Conservation (phyloP, 768 basidiomycete genomes). For the Exsudoporus frostii region DNA sequence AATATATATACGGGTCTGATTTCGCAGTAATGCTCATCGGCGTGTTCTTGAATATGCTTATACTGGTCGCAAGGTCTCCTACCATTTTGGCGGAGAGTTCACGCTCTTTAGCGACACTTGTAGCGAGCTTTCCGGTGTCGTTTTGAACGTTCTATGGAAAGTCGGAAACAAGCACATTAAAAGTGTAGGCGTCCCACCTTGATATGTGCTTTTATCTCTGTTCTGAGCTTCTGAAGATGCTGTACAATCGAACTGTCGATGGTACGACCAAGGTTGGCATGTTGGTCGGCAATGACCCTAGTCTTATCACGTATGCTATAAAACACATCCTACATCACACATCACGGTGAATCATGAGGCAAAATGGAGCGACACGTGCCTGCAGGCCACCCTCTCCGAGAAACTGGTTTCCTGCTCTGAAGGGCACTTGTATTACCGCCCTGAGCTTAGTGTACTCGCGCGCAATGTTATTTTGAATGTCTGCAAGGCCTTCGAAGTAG, state of each 20-base stretch:
- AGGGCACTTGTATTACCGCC: slow-evolving; percentile 96
- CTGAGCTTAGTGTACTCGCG: slow-evolving; percentile 91
- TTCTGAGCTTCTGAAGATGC: slow-evolving; percentile 90
- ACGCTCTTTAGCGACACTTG: slow-evolving; percentile 88
- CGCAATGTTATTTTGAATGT: slow-evolving; percentile 94
- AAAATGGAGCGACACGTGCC: slow-evolving; percentile 36
- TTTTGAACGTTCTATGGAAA: slow-evolving; percentile 79
- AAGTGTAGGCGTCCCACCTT: slow-evolving; percentile 48
- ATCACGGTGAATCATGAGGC: background rate
- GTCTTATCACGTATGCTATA: slow-evolving; percentile 93
- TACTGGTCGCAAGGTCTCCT: slow-evolving; percentile 80
- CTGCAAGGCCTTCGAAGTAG: slow-evolving; percentile 65
- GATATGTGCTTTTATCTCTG: slow-evolving; percentile 97
- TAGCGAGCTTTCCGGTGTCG: slow-evolving; percentile 90
- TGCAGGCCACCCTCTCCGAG: slow-evolving; percentile 96
- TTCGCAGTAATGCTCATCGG: slow-evolving; percentile 78
- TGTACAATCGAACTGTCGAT: slow-evolving; percentile 97
- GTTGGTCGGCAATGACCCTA: slow-evolving; percentile 89
- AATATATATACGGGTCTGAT: slow-evolving; percentile 12
- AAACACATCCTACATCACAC: slow-evolving; percentile 69
- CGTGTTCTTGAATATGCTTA: slow-evolving; percentile 93
- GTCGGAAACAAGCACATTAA: background rate
- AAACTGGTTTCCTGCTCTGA: slow-evolving; percentile 94
- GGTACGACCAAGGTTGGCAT: slow-evolving; percentile 93
- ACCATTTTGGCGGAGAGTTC: slow-evolving; percentile 79